Conservation (phyloP, 2,329 filamentous ascomycete species). For the Hypoxylon sp. region DNA sequence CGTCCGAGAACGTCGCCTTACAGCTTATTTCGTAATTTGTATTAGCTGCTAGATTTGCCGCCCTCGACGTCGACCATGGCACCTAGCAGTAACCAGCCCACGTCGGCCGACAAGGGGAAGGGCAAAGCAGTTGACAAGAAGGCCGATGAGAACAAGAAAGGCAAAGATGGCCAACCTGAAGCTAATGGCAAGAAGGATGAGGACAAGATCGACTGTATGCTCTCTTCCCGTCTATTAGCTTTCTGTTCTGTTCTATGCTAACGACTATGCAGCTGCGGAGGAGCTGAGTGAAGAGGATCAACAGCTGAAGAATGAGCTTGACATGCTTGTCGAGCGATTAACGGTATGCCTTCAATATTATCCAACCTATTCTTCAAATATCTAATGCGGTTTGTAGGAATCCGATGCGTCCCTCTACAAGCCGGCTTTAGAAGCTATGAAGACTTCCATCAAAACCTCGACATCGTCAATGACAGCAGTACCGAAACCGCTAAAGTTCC, state of each 20-base stretch:
- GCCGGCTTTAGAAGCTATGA: constrained; percentile 94
- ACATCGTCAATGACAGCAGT: constrained; percentile 99
- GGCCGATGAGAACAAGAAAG: constrained; percentile 70
- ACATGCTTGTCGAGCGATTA: constrained; percentile 97
- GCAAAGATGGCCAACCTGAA: constrained; percentile 78
- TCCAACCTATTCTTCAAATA: background rate
- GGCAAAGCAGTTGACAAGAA: constrained; percentile 86
- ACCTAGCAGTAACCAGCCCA: constrained; percentile 90
- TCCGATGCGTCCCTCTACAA: constrained; percentile 90
- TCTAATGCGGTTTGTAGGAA: constrained; percentile 71
- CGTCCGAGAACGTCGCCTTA: constrained; percentile 40
- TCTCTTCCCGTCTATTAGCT: constrained; percentile 31
- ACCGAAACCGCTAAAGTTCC: constrained; percentile 97
- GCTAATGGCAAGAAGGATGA: constrained; percentile 85
- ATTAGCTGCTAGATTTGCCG: constrained; percentile 42
- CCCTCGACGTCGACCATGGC: constrained; percentile 76
- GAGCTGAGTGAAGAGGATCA: constrained; percentile 98
- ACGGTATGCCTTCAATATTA: constrained; percentile 70
- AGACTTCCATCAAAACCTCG: constrained; percentile 98
- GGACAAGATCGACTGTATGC: constrained; percentile 68
- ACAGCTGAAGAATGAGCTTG: constrained; percentile 96
- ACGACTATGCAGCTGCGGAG: constrained; percentile 69
- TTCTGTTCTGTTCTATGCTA: constrained; percentile 52
- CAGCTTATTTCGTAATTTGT: constrained; percentile 37
- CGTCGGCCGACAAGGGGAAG: constrained; percentile 94